Percentiles rank a stretch among this genome's conserved stretches.
Evolutionary conservation across 2,329 filamentous ascomycete species (phyloP).

Genomic region (Neofusicoccum parvum): DNA sequence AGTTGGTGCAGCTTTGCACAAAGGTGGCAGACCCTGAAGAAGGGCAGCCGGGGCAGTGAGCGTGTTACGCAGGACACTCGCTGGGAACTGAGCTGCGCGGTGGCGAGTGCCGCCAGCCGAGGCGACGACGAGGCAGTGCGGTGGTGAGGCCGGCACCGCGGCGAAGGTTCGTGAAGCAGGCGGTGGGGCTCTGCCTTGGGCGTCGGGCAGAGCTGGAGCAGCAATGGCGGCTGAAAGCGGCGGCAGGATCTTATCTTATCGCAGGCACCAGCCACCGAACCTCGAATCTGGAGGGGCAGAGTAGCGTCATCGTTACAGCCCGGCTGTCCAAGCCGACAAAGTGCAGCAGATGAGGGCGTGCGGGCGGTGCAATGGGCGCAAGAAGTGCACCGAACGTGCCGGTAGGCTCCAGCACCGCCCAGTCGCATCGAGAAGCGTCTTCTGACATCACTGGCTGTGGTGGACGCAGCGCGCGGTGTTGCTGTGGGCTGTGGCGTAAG

Average conservation of each 20-base stretch:
- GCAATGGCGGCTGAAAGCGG: background rate
- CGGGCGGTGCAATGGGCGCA: background rate
- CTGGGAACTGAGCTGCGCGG: too few species aligned
- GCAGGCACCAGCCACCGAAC: background rate
- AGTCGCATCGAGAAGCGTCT: background rate
- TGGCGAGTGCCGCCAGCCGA: too few species aligned
- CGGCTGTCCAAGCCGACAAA: background rate
- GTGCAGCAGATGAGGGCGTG: background rate
- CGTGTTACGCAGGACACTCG: too few species aligned
- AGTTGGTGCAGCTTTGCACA: too few species aligned
- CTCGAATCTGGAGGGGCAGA: slow-evolving; percentile 4
- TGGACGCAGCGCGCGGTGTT: slow-evolving; percentile 2
- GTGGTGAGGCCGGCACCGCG: too few species aligned
- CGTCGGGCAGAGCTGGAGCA: background rate
- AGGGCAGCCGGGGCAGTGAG: too few species aligned
- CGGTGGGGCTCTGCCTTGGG: slow-evolving; percentile 8
- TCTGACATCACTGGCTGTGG: slow-evolving; percentile 9
- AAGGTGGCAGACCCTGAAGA: too few species aligned
- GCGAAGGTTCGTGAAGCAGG: slow-evolving; percentile 16
- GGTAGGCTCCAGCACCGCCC: background rate
- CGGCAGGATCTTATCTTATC: slow-evolving; percentile 10
- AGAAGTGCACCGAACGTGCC: background rate
- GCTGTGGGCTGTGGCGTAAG: slow-evolving; percentile 11
- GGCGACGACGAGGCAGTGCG: too few species aligned
- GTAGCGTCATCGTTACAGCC: slow-evolving; percentile 12